A percentile compares a stretch with the other conserved stretches of the same genome.
Evolutionary conservation across 208 protist genomes (phyloP).

Genomic region (Wallacemonas sp.): DNA sequence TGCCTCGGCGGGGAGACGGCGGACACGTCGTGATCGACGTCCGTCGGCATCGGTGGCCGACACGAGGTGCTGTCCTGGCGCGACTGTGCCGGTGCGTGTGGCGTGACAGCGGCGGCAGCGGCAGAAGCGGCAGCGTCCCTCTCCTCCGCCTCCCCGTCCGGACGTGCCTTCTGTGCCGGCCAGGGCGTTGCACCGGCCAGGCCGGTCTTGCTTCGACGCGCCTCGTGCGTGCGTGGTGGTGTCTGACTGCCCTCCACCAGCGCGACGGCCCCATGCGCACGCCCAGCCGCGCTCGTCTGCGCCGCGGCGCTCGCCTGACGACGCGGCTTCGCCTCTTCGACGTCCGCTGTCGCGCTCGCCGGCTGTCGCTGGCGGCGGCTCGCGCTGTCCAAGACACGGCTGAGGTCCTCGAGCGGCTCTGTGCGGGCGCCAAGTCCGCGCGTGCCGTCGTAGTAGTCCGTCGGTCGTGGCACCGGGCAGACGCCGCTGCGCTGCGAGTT

Average conservation of each 20-base stretch:
- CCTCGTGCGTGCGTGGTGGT: background rate
- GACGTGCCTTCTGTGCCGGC: background rate
- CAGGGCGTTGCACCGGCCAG: slow-evolving; percentile 4
- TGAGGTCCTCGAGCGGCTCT: slow-evolving; percentile 1
- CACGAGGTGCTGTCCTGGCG: background rate
- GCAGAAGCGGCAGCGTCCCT: no score
- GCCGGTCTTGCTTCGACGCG: background rate
- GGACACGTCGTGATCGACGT: background rate
- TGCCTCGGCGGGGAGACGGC: slow-evolving; percentile 10
- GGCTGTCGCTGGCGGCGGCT: no score
- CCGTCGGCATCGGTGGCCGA: background rate
- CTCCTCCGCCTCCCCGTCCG: no score
- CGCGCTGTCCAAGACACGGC: background rate
- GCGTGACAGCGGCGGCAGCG: no score
- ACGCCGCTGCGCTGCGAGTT: background rate
- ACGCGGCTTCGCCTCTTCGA: background rate
- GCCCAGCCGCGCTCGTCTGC: background rate
- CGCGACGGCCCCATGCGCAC: background rate
- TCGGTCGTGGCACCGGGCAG: background rate
- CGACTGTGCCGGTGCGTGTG: no score
- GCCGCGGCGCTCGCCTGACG: background rate
- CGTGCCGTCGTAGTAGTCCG: slow-evolving; percentile 13
- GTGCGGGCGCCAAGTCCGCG: background rate
- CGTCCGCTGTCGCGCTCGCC: background rate
- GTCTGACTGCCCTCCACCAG: background rate